phyloP scores from a whole-genome alignment of 805 yeast genomes.

The Candida pseudofarinosa region DNA sequence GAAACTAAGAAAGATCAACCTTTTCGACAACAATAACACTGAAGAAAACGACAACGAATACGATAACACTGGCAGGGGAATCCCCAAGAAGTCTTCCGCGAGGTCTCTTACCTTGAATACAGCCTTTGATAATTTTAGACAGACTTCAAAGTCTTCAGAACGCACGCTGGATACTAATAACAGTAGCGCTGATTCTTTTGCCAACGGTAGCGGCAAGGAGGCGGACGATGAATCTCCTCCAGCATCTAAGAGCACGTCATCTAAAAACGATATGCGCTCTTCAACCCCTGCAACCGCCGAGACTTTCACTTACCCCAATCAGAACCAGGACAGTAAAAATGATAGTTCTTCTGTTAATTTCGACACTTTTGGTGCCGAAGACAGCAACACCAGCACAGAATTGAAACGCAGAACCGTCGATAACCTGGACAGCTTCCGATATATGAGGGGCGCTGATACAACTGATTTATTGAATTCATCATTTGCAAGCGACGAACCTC shows the following conservation, averaged over 20 bases:
- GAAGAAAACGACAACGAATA: slow-evolving; percentile 11
- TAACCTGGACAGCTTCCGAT: neutral
- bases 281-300: slow-evolving; percentile 11
- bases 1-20: slow-evolving; percentile 36
- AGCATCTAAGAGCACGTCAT: slow-evolving; percentile 10
- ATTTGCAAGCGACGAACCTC: neutral
- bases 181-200: neutral
- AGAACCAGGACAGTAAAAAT: neutral
- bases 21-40: slow-evolving; percentile 22
- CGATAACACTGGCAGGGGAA: slow-evolving; percentile 9
- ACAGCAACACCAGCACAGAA: neutral
- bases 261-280: slow-evolving; percentile 8
- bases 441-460: neutral
- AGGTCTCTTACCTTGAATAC: slow-evolving; percentile 32
- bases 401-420: neutral
- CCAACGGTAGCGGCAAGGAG: neutral
- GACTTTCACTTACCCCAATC: neutral
- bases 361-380: neutral
- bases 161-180: neutral
- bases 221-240: slow-evolving; percentile 4
- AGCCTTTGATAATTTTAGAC: slow-evolving; percentile 28
- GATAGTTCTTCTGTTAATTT: neutral
- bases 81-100: slow-evolving; percentile 14
- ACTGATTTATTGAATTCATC: slow-evolving; percentile 1
- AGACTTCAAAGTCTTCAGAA: neutral